Conservation (phyloP, 1,139 yeast genomes). For the Candida albicans region DNA sequence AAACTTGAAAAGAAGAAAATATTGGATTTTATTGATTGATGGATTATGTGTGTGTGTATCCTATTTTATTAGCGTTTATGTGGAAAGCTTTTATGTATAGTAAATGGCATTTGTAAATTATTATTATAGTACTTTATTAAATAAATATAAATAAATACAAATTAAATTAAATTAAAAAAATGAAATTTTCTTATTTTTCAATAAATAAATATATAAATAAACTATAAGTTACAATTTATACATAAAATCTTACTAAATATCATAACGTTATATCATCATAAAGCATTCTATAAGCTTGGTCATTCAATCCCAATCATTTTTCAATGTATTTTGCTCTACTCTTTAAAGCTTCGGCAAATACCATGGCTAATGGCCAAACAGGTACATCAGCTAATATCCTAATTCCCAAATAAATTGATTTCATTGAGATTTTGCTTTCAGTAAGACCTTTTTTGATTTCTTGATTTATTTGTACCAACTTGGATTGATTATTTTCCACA, state of each 20-base stretch:
- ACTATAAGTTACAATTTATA: background rate
- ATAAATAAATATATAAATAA: background rate
- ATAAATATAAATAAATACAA: conserved; percentile 1
- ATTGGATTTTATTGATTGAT: no score
- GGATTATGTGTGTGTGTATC: background rate
- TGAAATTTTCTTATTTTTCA: no score
- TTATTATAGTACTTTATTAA: background rate
- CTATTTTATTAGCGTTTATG: background rate
- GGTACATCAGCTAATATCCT: conserved; percentile 78
- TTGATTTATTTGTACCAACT: conserved; percentile 11
- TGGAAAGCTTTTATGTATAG: no score
- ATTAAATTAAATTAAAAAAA: no score
- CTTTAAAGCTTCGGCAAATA: conserved; percentile 74
- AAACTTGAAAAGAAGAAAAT: background rate
- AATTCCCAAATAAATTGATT: conserved; percentile 65
- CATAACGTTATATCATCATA: no score
- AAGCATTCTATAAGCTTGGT: no score
- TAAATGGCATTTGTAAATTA: no score
- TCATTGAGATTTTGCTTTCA: conserved; percentile 52
- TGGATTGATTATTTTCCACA: conserved; percentile 8
- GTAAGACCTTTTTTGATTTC: conserved; percentile 35
- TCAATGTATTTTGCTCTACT: conserved; percentile 52
- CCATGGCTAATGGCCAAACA: conserved; percentile 76
- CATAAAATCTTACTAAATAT: background rate
- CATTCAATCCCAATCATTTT: background rate